Base-by-base conservation (phyloP, 2,329 filamentous ascomycete genomes). In the Blastomyces emzantsi region DNA sequence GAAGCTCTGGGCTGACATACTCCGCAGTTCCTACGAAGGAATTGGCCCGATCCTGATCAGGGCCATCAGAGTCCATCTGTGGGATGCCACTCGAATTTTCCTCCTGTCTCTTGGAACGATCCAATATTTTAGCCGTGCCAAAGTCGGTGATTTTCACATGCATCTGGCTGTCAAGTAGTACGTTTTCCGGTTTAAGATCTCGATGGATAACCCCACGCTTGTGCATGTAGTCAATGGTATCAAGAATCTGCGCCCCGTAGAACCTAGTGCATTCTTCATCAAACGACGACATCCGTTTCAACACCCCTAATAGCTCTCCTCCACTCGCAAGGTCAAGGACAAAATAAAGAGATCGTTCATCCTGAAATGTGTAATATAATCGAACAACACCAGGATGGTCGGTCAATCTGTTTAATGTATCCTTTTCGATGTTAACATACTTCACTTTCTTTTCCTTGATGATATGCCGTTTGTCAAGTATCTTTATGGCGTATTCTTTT, bases 391-490 rank as follows among this genome's bases (percentile, higher is more conserved):
- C 94, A 7, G 94, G 94, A 72, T 99, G 94, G 67, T 99, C 93
- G 3, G 93, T 97, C 64, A 99, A 81, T 67, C 94, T 87, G 73
- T 99, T 99, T 63, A 99, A 81, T 0, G 94, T 97, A 77, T 99
- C 93, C 79, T 97, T 97, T 77, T 99, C 94, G 71, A 99, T 99
- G 77, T 97, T 99, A 77, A 99, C 94, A 73, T 99, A 99, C 82
- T 99, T 99, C 72, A 99, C 96, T 82, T 99, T 99, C 78, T 96
- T 97, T 79, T 99, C 94, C 77, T 97, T 99, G 81, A 99, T 99
- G 73, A 99, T 99, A 76, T 99, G 94, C 71, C 92, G 86, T 79
- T 99, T 99, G 78, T 99, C 94, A 57, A 99, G 84, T 19, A 99
- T 93, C 76, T 99, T 99, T 78, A 99, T 92, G 33, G 94, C 94